Conservation (phyloP, 2,329 filamentous ascomycete species). For the Colletotrichum godetiae region DNA sequence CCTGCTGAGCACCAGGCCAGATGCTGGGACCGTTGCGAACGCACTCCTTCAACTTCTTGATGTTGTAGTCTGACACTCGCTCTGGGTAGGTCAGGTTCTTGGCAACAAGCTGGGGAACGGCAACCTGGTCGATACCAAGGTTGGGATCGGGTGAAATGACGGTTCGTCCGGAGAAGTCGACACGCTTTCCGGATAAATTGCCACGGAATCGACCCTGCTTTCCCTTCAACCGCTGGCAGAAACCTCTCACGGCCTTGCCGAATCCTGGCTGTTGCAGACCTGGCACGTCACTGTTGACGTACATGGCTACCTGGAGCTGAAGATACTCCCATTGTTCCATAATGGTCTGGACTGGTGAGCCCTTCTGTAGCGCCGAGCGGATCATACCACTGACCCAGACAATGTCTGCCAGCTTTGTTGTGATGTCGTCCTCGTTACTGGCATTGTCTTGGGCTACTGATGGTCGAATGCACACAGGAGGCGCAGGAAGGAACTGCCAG, state of each 20-base stretch:
- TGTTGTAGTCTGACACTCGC: slow-evolving; percentile 85
- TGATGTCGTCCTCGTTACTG: slow-evolving; percentile 96
- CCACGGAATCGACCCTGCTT: slow-evolving; percentile 98
- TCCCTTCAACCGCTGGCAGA: slow-evolving; percentile 95
- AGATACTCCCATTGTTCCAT: slow-evolving; percentile 99
- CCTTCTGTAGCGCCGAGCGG: slow-evolving; percentile 82
- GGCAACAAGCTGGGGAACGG: slow-evolving; percentile 90
- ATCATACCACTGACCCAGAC: slow-evolving; percentile 92
- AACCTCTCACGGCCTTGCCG: slow-evolving; percentile 89
- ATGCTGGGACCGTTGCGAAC: slow-evolving; percentile 80
- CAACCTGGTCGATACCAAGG: slow-evolving; percentile 91
- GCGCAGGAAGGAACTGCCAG: slow-evolving; percentile 95
- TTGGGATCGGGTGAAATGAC: slow-evolving; percentile 99
- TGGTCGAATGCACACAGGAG: slow-evolving; percentile 92
- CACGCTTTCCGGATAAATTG: slow-evolving; percentile 96
- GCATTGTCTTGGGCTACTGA: slow-evolving; percentile 93
- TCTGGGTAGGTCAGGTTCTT: slow-evolving; percentile 98
- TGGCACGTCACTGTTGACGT: slow-evolving; percentile 96
- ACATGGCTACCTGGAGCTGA: slow-evolving; percentile 95
- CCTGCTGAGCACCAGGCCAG: slow-evolving; percentile 89
- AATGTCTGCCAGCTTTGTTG: slow-evolving; percentile 96
- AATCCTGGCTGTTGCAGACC: slow-evolving; percentile 90
- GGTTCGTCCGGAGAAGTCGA: slow-evolving; percentile 96
- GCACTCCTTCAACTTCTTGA: slow-evolving; percentile 80
- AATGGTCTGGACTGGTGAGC: slow-evolving; percentile 86